phyloP scores from a whole-genome alignment of 73 alveolate genomes.

The Urostyla sp. region DNA sequence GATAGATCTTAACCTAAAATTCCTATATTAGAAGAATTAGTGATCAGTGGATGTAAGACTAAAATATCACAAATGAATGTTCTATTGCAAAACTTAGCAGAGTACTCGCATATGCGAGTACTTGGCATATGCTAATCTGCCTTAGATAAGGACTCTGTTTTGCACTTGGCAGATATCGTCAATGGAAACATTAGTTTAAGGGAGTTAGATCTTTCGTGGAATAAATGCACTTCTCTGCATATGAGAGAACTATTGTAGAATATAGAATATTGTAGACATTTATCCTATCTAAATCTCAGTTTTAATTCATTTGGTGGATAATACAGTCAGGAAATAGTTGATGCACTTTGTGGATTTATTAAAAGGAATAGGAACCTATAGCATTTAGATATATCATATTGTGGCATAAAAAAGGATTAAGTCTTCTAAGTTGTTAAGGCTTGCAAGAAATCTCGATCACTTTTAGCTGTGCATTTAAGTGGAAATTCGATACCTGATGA shows the following conservation, averaged over 20 bases:
- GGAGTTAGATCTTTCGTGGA: slow-evolving; percentile 54
- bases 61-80: slow-evolving; percentile 34
- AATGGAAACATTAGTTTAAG: slow-evolving; percentile 36
- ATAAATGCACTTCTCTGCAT: slow-evolving; percentile 39
- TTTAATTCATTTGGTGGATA: slow-evolving; percentile 46
- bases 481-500: slow-evolving; percentile 54
- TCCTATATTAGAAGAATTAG: slow-evolving; percentile 49
- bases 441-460: slow-evolving; percentile 58
- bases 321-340: slow-evolving; percentile 30
- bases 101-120: neutral
- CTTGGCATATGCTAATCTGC: slow-evolving; percentile 27
- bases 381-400: slow-evolving; percentile 44
- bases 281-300: slow-evolving; percentile 37
- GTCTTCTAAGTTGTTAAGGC: slow-evolving; percentile 41
- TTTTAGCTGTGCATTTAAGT: slow-evolving; percentile 59
- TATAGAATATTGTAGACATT: slow-evolving; percentile 40
- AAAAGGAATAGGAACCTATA: slow-evolving; percentile 29
- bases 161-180: slow-evolving; percentile 38
- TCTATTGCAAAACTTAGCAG: neutral
- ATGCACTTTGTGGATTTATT: slow-evolving; percentile 14
- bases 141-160: slow-evolving; percentile 18
- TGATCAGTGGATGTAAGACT: slow-evolving; percentile 37
- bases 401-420: slow-evolving; percentile 47
- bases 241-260: slow-evolving; percentile 42
- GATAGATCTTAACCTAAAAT: slow-evolving; percentile 26